A percentile compares a stretch with the other conserved stretches of the same genome.
Conservation (phyloP, 768 basidiomycete genomes). For the Lactarius vividus region DNA sequence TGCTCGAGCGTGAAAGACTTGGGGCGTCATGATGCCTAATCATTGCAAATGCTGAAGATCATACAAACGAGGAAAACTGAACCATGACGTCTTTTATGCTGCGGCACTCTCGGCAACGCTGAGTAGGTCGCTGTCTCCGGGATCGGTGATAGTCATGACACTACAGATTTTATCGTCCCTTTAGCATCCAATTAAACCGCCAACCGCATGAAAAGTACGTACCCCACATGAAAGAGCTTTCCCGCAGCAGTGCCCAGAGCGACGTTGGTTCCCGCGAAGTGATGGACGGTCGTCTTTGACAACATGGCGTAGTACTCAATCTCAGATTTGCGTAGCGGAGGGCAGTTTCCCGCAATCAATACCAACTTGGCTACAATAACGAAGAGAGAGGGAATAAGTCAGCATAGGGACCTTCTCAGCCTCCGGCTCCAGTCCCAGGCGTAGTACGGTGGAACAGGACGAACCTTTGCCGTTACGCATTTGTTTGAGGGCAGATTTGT, state of each 20-base stretch:
- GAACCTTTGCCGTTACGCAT: constrained; percentile 98
- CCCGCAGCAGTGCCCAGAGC: constrained; percentile 98
- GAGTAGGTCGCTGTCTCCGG: constrained; percentile 95
- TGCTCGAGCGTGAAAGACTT: neutral
- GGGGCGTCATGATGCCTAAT: constrained; percentile 25
- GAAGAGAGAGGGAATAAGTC: constrained; percentile 35
- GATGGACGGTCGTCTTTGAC: constrained; percentile 98
- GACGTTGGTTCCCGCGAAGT: constrained; percentile 97
- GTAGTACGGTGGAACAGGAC: constrained; percentile 46
- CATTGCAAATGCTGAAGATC: constrained; percentile 25
- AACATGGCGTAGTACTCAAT: constrained; percentile 99
- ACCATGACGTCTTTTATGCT: constrained; percentile 42
- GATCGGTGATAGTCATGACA: constrained; percentile 96
- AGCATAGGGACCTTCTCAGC: constrained; percentile 99
- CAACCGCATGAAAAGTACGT: constrained; percentile 30
- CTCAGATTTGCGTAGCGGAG: constrained; percentile 98
- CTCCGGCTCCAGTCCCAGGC: constrained; percentile 92
- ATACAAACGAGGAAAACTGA: constrained; percentile 20
- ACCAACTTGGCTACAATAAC: constrained; percentile 83
- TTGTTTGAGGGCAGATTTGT: constrained; percentile 98
- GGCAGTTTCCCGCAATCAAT: constrained; percentile 98
- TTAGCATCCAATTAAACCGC: neutral
- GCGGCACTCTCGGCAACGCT: constrained; percentile 75
- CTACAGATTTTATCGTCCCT: constrained; percentile 39
- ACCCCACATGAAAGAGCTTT: constrained; percentile 99